Evolutionary conservation across 2,329 filamentous ascomycete genomes (phyloP), one percentile per base, ranked within the genome.

Genomic region (Aspergillus bombycis): DNA sequence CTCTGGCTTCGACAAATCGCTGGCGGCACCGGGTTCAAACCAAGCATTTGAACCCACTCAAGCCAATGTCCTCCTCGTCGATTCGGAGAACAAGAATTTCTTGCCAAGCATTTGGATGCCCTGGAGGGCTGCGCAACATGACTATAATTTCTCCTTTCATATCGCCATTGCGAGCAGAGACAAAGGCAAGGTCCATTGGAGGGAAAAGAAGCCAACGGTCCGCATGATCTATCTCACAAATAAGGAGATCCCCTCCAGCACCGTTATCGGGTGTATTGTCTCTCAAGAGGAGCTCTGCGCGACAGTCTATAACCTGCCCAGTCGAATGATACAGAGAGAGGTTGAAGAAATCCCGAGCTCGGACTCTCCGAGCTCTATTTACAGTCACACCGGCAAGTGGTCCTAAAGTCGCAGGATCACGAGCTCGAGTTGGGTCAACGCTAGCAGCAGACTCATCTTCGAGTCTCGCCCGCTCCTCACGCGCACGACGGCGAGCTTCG

Each of bases 31-130:
- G 89, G 89, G 38, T 82, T 81, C 34, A 86, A 78, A n/a, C 88
- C 88, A n/a, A 98, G 81, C 78, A 97, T 92, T 45, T 91, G 86
- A 43, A 97, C 82, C 95, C 95, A 99, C 77, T 98, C 95, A 19
- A 81, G 7, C 90, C 88, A 63, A 93, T 88, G 61, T 92, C 89
- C 65, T 93, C 89, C 72, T 92, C 88, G 59, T 94, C 90, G 3
- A 91, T 88, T 11, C 84, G 86, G 19, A 98, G 82, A n/a, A 88
- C 89, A 63, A 98, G 82, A 8, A 96, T 81, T 78, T 99, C 94
- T 65, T 89, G 89, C 94, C 94, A 98, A 67, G 91, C 88, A 58
- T 85, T 78, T 26, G 83, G 82, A 54, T 83, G 82, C 9, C 84
- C 85, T 43, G 87, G 86, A 65, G 82, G 82, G 46, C 93, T 93